A percentile compares a stretch with the other conserved stretches of the same genome.
These are phyloP conservation scores for Cucurbita ficifolia DNA, from an alignment of 306 rosid species.

Conservation along the genomic window DNA sequence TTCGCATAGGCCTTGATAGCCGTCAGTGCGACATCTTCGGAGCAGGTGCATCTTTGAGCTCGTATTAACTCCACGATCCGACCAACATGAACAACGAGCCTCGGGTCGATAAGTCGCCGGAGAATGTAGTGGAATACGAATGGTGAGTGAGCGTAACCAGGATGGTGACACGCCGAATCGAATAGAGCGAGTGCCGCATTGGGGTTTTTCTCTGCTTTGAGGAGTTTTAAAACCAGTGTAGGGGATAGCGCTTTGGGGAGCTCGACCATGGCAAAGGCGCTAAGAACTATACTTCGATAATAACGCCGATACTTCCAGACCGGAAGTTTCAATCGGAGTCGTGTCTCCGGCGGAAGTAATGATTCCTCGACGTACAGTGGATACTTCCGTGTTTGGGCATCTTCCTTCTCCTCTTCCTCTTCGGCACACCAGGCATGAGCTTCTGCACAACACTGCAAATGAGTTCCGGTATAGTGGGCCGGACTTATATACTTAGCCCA, in stretches of 20 bases:
- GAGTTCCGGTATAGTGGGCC: too few species aligned
- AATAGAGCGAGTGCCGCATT: slow-evolving; percentile 55
- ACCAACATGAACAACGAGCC: slow-evolving; percentile 26
- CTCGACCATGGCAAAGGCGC: slow-evolving; percentile 38
- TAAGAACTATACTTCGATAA: not conserved
- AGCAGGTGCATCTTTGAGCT: slow-evolving; percentile 37
- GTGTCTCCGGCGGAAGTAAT: not conserved
- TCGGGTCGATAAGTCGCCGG: slow-evolving; percentile 36
- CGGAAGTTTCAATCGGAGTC: not conserved
- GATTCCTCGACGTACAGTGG: too few species aligned
- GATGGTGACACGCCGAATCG: slow-evolving; percentile 40
- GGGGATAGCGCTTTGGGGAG: slow-evolving; percentile 50
- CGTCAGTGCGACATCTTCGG: slow-evolving; percentile 62
- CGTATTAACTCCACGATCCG: slow-evolving; percentile 36
- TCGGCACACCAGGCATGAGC: too few species aligned
- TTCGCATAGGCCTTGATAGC: slow-evolving; percentile 65
- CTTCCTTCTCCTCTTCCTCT: too few species aligned
- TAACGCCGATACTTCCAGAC: not conserved
- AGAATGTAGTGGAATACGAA: slow-evolving; percentile 56
- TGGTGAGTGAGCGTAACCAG: slow-evolving; percentile 32
- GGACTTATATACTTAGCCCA: too few species aligned
- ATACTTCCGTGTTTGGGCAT: not conserved
- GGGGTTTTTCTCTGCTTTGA: slow-evolving; percentile 44
- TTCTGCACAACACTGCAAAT: too few species aligned
- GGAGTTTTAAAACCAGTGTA: slow-evolving; percentile 42